Evolutionary conservation across 805 yeast species (phyloP).

Genomic region (Saccharomycopsis lassenensis): DNA sequence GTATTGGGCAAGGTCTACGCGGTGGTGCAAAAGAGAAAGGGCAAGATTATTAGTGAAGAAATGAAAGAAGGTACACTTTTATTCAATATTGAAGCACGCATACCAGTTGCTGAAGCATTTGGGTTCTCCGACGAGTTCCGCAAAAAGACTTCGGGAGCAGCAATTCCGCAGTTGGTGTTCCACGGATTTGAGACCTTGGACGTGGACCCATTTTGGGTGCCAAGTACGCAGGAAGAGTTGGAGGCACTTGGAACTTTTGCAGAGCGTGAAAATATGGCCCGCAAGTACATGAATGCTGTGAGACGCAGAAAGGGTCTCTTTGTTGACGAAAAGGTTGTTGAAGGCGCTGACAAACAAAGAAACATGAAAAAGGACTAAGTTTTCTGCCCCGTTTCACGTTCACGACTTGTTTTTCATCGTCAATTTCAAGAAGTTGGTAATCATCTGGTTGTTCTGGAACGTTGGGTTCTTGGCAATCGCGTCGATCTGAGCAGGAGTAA

Average conservation of each 20-base stretch:
- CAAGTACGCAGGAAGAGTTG: slow-evolving; percentile 91
- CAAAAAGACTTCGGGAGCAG: slow-evolving; percentile 91
- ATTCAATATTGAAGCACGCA: slow-evolving; percentile 70
- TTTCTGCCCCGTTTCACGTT: background rate
- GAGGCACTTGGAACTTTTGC: slow-evolving; percentile 90
- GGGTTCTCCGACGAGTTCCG: slow-evolving; percentile 94
- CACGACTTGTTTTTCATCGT: slow-evolving; percentile 5
- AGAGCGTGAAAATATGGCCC: slow-evolving; percentile 84
- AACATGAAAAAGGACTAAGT: slow-evolving; percentile 62
- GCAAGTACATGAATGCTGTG: slow-evolving; percentile 71
- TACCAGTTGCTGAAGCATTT: slow-evolving; percentile 94
- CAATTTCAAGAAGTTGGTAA: slow-evolving; percentile 13
- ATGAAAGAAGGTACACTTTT: slow-evolving; percentile 98
- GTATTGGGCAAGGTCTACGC: slow-evolving; percentile 93
- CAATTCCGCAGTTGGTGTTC: slow-evolving; percentile 89
- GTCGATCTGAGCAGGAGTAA: slow-evolving; percentile 16
- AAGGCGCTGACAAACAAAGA: slow-evolving; percentile 90
- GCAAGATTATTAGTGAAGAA: slow-evolving; percentile 79
- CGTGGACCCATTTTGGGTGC: slow-evolving; percentile 98
- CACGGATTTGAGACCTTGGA: slow-evolving; percentile 80
- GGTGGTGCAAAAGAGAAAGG: slow-evolving; percentile 82
- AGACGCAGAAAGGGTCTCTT: slow-evolving; percentile 82
- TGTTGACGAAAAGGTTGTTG: slow-evolving; percentile 81
- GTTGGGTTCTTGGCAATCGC: slow-evolving; percentile 14
- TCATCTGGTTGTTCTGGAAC: slow-evolving; percentile 16